These are phyloP conservation scores for Brassica carinata DNA, from an alignment of 345 rosid genomes.

Conservation along the genomic window DNA sequence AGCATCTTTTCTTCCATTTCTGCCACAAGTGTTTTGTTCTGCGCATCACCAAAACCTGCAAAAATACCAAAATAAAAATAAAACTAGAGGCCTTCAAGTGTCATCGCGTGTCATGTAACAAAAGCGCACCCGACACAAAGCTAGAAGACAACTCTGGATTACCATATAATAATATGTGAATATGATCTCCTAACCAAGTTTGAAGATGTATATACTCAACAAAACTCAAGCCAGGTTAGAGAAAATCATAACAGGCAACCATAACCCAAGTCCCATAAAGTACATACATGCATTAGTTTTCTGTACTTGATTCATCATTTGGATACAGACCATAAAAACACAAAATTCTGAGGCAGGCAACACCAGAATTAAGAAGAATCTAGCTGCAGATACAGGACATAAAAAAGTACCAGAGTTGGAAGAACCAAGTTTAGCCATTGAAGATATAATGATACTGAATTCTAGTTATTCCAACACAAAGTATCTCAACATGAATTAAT, in stretches of 20 bases:
- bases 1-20: slow-evolving; percentile 63
- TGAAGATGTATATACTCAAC: background rate
- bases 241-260: background rate
- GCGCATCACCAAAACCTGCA: slow-evolving; percentile 41
- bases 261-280: background rate
- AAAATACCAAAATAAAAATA: background rate
- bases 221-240: background rate
- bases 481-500: slow-evolving; percentile 7
- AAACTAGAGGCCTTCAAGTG: background rate
- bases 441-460: background rate
- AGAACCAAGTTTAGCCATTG: background rate
- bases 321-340: background rate
- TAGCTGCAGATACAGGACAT: background rate
- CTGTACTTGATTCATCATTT: background rate
- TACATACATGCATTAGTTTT: background rate
- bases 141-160: slow-evolving; percentile 15
- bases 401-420: background rate
- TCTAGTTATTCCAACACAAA: background rate
- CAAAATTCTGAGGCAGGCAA: background rate
- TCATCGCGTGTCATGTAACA: background rate
- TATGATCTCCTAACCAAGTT: background rate
- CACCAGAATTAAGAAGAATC: background rate
- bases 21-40: slow-evolving; percentile 49
- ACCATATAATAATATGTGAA: background rate
- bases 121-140: background rate